Conservation (phyloP, 306 rosid genomes). For the Cucurbita maxima region DNA sequence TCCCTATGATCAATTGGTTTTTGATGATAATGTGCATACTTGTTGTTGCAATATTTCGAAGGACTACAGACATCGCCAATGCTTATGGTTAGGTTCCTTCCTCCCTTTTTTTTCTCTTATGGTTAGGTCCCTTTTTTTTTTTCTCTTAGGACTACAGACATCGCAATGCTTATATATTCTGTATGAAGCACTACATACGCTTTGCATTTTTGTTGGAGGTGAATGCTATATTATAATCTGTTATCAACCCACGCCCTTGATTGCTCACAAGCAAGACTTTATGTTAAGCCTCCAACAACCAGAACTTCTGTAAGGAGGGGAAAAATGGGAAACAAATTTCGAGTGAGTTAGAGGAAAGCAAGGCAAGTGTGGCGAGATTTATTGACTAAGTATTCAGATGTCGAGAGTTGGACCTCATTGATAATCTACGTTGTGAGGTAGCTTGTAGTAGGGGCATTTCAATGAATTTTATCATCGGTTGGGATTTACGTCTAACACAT, state of each 20-base stretch:
- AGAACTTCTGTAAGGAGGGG: neutral
- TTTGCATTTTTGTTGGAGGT: neutral
- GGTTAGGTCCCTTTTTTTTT: no score
- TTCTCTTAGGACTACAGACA: no score
- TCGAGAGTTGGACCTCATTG: neutral
- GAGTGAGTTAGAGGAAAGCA: neutral
- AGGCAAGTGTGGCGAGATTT: neutral
- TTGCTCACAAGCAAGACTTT: neutral
- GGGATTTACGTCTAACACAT: neutral
- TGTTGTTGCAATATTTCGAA: constrained; percentile 64
- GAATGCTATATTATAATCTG: neutral
- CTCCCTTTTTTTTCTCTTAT: neutral
- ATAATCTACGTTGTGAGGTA: neutral
- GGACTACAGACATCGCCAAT: constrained; percentile 90
- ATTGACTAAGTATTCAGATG: neutral
- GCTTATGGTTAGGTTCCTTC: constrained; percentile 62
- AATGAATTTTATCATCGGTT: neutral
- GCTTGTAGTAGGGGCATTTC: neutral
- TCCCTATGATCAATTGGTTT: constrained; percentile 85
- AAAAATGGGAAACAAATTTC: neutral
- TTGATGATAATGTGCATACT: constrained; percentile 79
- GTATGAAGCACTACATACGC: neutral
- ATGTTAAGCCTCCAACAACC: neutral
- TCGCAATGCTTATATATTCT: no score
- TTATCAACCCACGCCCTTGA: neutral